Evolutionary conservation across 2,329 filamentous ascomycete genomes (phyloP).

Genomic region (Xylariales sp.): DNA sequence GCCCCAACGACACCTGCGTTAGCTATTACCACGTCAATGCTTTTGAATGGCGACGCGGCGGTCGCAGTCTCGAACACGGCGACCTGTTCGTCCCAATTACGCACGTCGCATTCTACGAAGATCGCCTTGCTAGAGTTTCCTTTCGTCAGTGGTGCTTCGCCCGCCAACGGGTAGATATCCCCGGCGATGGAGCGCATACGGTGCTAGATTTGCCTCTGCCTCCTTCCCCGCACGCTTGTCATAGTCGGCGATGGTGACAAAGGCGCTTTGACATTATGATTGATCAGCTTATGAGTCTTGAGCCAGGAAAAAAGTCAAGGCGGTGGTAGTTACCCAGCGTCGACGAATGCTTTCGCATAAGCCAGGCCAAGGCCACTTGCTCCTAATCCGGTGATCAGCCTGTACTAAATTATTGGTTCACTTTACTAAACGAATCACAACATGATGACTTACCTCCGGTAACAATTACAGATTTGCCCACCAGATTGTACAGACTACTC

Average conservation of each 20-base stretch:
- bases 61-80: constrained; percentile 2
- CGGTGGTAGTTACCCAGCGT: neutral
- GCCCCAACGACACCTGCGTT: neutral
- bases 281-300: neutral
- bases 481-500: neutral
- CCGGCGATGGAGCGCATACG: no score
- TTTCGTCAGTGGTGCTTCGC: neutral
- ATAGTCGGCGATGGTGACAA: neutral
- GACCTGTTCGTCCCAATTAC: constrained; percentile 2
- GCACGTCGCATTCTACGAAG: constrained; percentile 1
- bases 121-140: neutral
- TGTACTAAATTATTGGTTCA: no score
- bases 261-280: neutral
- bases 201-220: neutral
- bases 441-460: neutral
- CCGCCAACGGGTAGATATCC: neutral
- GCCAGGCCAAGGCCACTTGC: constrained; percentile 2
- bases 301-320: no score
- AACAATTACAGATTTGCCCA: neutral
- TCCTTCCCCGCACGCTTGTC: neutral
- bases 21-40: constrained; percentile 3
- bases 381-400: neutral
- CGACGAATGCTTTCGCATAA: neutral
- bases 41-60: neutral
- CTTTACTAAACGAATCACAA: neutral